Evolutionary conservation across 257 asterid genomes (phyloP), one percentile per base, ranked within the genome.

Genomic region (Fraxinus excelsior): DNA sequence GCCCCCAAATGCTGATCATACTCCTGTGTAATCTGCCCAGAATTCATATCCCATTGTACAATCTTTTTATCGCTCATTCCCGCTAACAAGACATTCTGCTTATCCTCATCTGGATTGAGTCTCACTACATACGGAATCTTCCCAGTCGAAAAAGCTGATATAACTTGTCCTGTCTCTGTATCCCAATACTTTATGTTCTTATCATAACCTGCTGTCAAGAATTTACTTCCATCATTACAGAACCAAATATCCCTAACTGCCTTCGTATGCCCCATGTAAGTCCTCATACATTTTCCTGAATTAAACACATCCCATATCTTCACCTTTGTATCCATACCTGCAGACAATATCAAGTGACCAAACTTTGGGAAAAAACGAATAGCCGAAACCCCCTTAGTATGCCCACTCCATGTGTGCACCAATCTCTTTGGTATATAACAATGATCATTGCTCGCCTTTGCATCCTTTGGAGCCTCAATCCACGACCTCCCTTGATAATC

Each of bases 31-130:
- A 93, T 96, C 90, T 96, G 97, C 78, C 98, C 98, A 3, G 92
- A 56, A 74, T 91, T 96, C 82, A 93, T 93, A 85, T 96, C 99
- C 99, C 99, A 96, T 79, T 96, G 99, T 58, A 96, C 99, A 76
- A 93, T 96, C 90, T 96, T 96, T 87, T 96, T 96, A 83, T 96
- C 99, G 80, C 99, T 96, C 98, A 93, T 96, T 69, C 99, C 99
- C 0, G 99, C 99, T 71, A 96, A 80, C 80, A 96, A 84, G 67
- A 96, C 93, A 82, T 91, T 96, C 94, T 96, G 99, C 86, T 93
- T 96, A 88, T 96, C 99, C 67, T 93, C 98, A 76, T 96, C 98
- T 13, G 98, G 99, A 74, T 96, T 93, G 56, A 93, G 97, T 90
- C 95, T 93, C 80, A 88, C 98, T 18, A 93, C 99, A 74, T 96